A percentile compares a stretch with the other conserved stretches of the same genome.
Conservation (phyloP, 139 green algal genomes). For the Dunaliella primolecta region DNA sequence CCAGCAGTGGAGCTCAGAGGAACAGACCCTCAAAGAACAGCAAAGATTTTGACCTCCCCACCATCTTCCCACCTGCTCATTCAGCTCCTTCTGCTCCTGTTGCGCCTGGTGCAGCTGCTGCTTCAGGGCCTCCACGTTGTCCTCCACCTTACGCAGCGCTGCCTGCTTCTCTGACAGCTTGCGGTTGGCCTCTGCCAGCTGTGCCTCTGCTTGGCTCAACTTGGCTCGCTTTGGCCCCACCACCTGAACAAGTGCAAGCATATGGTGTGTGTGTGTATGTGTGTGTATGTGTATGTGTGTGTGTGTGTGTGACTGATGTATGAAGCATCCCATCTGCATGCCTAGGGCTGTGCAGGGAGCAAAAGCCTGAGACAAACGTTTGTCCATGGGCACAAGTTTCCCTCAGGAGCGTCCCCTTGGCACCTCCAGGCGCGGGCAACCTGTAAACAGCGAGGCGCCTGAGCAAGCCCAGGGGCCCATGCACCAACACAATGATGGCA, state of each 20-base stretch:
- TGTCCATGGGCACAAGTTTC: too few relatives aligned
- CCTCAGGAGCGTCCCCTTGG: too few relatives aligned
- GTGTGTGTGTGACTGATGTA: not conserved
- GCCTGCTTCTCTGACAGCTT: slow-evolving; percentile 73
- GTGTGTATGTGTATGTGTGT: not conserved
- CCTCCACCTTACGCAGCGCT: slow-evolving; percentile 55
- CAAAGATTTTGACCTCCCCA: slow-evolving; percentile 11
- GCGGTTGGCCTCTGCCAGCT: slow-evolving; percentile 60
- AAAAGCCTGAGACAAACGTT: too few relatives aligned
- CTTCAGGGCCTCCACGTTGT: slow-evolving; percentile 57
- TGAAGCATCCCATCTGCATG: not conserved
- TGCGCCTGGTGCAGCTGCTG: slow-evolving; percentile 59
- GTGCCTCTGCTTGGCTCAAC: slow-evolving; percentile 59
- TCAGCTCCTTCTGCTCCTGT: slow-evolving; percentile 66
- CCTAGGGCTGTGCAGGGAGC: too few relatives aligned
- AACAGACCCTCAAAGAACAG: too few relatives aligned
- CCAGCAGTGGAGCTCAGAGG: too few relatives aligned
- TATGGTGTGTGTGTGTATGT: not conserved
- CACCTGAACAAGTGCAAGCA: too few relatives aligned
- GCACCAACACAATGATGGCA: not conserved
- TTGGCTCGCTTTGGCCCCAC: slow-evolving; percentile 72
- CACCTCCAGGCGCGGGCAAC: too few relatives aligned
- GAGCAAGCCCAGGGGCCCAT: too few relatives aligned
- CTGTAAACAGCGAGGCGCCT: too few relatives aligned
- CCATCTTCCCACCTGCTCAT: slow-evolving; percentile 58